Evolutionary conservation across 2,329 filamentous ascomycete genomes (phyloP), one percentile per base, ranked within the genome.

Genomic region (Fusarium sp.): DNA sequence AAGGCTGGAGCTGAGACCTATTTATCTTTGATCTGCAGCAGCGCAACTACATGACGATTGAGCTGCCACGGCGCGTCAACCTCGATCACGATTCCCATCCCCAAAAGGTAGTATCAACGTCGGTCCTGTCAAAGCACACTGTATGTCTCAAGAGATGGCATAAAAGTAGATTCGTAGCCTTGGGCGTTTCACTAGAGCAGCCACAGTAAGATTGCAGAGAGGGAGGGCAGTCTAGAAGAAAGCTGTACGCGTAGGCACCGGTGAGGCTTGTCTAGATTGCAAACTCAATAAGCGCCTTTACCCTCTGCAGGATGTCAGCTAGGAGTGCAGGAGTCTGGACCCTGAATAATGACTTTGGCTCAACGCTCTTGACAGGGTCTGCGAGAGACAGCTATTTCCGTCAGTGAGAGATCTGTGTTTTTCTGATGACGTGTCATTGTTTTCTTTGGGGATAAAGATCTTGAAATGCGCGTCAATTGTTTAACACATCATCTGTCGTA

Each of bases 211-310:
- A 12, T 50, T 45, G 16, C 25, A n/a, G 31, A 43, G 30, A 43
- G 34, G 48, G 56, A 37, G 52, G 53, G 50, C 56, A 54, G 58
- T 67, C 67, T 59, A 70, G 67, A 69, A 69, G 31, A 26, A 21
- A 65, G 28, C 13, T 37, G 34, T 55, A 31, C 50, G 21, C 31
- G 44, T 43, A 28, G 41, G 18, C 18, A 42, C 30, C 41, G 41
- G 44, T 16, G 58, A 59, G 49, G 31, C 30, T 42, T 61, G 41
- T 54, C 63, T 65, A 71, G 54, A 65, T 30, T 48, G n/a, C 14
- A 57, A 21, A 34, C 54, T 49, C 11, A 57, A 46, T 42, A 55
- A 43, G 28, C 42, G 30, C 30, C 23, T 30, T 65, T 30, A 41
- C 41, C 43, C 53, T 56, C 43, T 12, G 14, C 43, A 18, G 41